Percentiles rank a stretch among this genome's conserved stretches.
Evolutionary conservation across 1,139 yeast species (phyloP).

Genomic region (Meyerozyma sp.): DNA sequence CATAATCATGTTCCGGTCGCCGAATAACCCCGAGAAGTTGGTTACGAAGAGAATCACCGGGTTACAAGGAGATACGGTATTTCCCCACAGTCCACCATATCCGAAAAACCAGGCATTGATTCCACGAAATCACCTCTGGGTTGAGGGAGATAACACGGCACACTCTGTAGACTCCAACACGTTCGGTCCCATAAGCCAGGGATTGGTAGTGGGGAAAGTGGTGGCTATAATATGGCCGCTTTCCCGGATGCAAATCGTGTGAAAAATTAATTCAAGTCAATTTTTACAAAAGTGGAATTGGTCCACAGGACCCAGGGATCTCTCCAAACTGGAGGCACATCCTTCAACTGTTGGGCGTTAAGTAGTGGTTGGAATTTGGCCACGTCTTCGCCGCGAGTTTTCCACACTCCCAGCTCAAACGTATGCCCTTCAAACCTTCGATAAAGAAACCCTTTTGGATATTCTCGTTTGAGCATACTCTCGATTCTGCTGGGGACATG

Average conservation of each 20-base stretch:
- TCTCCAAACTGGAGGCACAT: not conserved
- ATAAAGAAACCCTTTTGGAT: conserved; percentile 22
- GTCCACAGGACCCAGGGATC: not conserved
- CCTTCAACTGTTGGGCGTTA: not conserved
- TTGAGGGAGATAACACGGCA: conserved; percentile 84
- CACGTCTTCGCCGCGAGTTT: not conserved
- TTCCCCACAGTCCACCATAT: conserved; percentile 54
- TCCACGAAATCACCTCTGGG: conserved; percentile 86
- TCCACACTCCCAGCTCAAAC: not conserved
- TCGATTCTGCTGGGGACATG: conserved; percentile 38
- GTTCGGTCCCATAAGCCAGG: conserved; percentile 82
- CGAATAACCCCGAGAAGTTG: conserved; percentile 66
- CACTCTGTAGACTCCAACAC: conserved; percentile 81
- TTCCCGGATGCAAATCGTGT: conserved; percentile 23
- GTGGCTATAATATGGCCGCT: conserved; percentile 64
- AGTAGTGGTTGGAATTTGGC: not conserved
- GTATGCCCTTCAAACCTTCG: conserved; percentile 19
- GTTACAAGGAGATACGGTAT: conserved; percentile 61
- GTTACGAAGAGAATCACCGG: conserved; percentile 78
- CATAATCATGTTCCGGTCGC: conserved; percentile 73
- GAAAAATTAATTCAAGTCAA: not conserved
- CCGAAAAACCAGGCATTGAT: conserved; percentile 57
- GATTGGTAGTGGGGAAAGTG: conserved; percentile 72
- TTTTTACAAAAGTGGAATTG: not conserved
- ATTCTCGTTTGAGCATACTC: conserved; percentile 39